These are phyloP conservation scores for Scheffersomyces cryptocercus DNA, from an alignment of 1,139 yeast genomes.

Conservation along the genomic window DNA sequence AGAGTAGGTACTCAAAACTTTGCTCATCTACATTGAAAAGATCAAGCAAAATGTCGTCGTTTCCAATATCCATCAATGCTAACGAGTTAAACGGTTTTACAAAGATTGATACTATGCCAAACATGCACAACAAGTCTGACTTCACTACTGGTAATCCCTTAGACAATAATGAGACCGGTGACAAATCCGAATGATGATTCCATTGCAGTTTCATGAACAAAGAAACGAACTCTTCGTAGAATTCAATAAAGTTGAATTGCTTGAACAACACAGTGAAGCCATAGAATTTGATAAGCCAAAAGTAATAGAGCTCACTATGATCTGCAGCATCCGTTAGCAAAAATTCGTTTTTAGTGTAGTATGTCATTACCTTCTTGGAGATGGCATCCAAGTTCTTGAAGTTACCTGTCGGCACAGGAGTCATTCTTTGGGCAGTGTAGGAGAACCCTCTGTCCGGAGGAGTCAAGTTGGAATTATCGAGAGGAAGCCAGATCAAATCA, in stretches of 20 bases:
- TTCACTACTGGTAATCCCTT: constrained; percentile 13
- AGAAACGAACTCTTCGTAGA: constrained; percentile 20
- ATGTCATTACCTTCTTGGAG: constrained; percentile 21
- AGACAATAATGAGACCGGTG: constrained; percentile 3
- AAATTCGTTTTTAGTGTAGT: constrained; percentile 24
- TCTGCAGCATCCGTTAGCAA: constrained; percentile 8
- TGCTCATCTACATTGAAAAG: constrained; percentile 16
- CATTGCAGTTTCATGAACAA: constrained; percentile 10
- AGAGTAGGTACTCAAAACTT: constrained; percentile 17
- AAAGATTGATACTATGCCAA: constrained; percentile 26
- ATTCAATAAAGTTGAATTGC: constrained; percentile 25
- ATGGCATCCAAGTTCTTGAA: constrained; percentile 17
- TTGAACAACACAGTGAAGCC: constrained; percentile 25
- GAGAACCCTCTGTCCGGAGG: not conserved
- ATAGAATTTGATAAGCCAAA: constrained; percentile 23
- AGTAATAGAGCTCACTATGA: constrained; percentile 20
- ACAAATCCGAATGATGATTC: not conserved
- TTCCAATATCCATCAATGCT: constrained; percentile 19
- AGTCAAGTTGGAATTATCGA: constrained; percentile 1
- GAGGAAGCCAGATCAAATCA: constrained; percentile 22
- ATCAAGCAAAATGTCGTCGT: constrained; percentile 20
- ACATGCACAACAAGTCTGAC: constrained; percentile 25
- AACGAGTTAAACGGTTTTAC: constrained; percentile 32
- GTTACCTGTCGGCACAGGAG: not conserved
- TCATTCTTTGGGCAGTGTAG: too few species aligned